These are phyloP conservation scores for Leptographium flavum DNA, from an alignment of 2,329 filamentous ascomycete species.

Conservation along the genomic window DNA sequence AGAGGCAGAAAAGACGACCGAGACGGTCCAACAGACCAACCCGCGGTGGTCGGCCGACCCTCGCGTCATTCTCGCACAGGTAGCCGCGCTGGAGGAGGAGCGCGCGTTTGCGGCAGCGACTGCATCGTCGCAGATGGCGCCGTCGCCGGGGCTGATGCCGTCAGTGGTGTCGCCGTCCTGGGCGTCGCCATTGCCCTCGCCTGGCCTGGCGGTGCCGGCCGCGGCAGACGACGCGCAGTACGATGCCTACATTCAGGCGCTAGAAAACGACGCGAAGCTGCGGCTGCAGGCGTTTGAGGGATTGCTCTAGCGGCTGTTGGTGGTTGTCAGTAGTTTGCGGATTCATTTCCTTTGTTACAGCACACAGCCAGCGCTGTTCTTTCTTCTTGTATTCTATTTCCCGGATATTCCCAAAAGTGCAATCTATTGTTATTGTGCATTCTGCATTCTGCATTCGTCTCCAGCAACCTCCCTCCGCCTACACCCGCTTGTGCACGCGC, in stretches of 20 bases:
- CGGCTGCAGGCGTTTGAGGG: conserved; percentile 12
- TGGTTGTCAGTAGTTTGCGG: no score
- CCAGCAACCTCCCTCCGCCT: no score
- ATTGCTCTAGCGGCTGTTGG: no score
- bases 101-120: conserved; percentile 14
- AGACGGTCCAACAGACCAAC: neutral
- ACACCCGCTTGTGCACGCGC: conserved; percentile 27
- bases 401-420: no score
- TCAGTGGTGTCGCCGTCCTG: neutral
- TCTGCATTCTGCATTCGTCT: no score
- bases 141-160: neutral
- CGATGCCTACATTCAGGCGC: conserved; percentile 14
- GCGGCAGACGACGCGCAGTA: conserved; percentile 14
- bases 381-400: no score
- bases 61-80: conserved; percentile 15
- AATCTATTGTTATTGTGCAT: no score
- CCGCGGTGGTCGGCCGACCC: neutral
- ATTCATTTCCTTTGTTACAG: no score
- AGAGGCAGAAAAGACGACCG: conserved; percentile 5
- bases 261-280: conserved; percentile 13
- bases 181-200: no score
- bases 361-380: no score
- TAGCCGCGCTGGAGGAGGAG: conserved; percentile 20
- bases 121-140: conserved; percentile 6
- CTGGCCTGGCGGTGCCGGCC: conserved; percentile 2